Evolutionary conservation across 768 basidiomycete genomes (phyloP).

Genomic region (Trametes coccinea): DNA sequence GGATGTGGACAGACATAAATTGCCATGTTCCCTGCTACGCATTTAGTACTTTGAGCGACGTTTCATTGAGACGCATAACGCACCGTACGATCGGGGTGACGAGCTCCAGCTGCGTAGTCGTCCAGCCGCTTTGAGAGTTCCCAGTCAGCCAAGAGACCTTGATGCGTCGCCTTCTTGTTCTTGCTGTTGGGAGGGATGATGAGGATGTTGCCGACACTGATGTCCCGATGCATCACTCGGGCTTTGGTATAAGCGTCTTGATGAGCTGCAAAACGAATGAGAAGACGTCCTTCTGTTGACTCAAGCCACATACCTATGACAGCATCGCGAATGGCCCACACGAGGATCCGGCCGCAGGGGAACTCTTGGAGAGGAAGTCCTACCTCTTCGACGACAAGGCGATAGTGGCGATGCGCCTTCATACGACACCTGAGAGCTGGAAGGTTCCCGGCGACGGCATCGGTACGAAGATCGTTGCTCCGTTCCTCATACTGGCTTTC

Average conservation of each 20-base stretch:
- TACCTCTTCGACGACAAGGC: constrained; percentile 18
- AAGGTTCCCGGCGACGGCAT: too few species aligned
- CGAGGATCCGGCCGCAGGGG: neutral
- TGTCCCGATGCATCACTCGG: constrained; percentile 7
- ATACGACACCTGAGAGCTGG: neutral
- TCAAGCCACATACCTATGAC: too few species aligned
- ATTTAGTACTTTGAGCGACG: too few species aligned
- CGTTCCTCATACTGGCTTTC: too few species aligned
- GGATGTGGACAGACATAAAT: constrained; percentile 2
- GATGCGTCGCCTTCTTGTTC: neutral
- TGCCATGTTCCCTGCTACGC: constrained; percentile 6
- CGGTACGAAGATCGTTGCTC: too few species aligned
- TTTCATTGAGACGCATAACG: neutral
- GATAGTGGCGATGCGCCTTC: neutral
- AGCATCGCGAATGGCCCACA: neutral
- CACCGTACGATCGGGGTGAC: neutral
- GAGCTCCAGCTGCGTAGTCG: neutral
- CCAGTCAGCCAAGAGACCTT: constrained; percentile 7
- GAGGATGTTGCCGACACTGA: constrained; percentile 14
- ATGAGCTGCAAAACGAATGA: neutral
- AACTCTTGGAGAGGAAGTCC: too few species aligned
- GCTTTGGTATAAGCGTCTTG: neutral
- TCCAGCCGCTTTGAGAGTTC: neutral
- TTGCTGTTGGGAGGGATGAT: neutral
- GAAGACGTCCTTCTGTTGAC: too few species aligned